Evolutionary conservation across 352 stramenopile species (phyloP).

Genomic region (Pilasporangium apinafurcum): DNA sequence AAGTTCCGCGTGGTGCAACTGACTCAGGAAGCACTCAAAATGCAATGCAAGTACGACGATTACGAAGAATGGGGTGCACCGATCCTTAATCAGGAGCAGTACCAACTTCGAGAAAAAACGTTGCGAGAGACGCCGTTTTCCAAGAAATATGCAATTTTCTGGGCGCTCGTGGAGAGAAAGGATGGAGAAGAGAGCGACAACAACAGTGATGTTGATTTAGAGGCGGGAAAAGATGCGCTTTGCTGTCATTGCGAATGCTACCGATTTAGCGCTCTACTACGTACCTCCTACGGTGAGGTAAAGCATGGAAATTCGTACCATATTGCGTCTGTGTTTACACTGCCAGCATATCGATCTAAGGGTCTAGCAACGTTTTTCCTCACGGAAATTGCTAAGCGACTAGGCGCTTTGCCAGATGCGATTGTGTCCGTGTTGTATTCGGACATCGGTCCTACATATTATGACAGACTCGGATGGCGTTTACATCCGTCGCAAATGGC

Average conservation of each 20-base stretch:
- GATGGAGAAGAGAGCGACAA: conserved; percentile 13
- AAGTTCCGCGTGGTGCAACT: conserved; percentile 48
- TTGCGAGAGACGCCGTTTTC: conserved; percentile 43
- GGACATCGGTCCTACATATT: conserved; percentile 60
- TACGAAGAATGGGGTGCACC: conserved; percentile 38
- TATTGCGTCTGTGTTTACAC: conserved; percentile 64
- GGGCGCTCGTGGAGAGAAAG: conserved; percentile 39
- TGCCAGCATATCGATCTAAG: conserved; percentile 30
- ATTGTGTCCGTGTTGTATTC: conserved; percentile 55
- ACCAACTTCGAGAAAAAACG: conserved; percentile 31
- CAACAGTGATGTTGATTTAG: conserved; percentile 10
- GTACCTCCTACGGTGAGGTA: conserved; percentile 21
- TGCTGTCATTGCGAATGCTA: conserved; percentile 59
- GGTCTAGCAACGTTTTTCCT: conserved; percentile 51
- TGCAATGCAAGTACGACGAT: conserved; percentile 54
- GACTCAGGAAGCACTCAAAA: conserved; percentile 37
- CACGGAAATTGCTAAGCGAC: conserved; percentile 18
- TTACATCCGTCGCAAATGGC: conserved; percentile 39
- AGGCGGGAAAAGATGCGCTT: conserved; percentile 12
- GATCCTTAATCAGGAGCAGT: conserved; percentile 24
- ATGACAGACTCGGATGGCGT: conserved; percentile 52
- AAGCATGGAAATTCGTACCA: conserved; percentile 42
- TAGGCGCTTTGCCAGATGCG: conserved; percentile 16
- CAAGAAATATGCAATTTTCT: conserved; percentile 50
- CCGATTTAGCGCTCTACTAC: conserved; percentile 40